Base-by-base conservation (phyloP, 2,329 filamentous ascomycete genomes). In the Graphium sp. region DNA sequence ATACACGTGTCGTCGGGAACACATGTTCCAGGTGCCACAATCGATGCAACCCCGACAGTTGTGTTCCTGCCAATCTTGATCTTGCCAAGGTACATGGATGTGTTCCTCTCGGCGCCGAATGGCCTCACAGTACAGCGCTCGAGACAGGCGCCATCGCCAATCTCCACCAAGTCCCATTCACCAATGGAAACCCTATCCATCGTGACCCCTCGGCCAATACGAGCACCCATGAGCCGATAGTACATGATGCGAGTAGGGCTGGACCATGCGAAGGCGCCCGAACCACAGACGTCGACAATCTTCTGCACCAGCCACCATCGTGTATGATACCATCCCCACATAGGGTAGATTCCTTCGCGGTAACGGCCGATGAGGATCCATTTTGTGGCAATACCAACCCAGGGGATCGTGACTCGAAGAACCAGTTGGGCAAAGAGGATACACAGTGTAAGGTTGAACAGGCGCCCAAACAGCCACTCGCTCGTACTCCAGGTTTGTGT, bases 281-380 rank as follows among this genome's bases (percentile, higher is more conserved):
- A 53, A 11, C 63, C 65, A 32, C 52, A 54, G 9, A 67, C 45
- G 20, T 53, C 50, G 4, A 62, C 47, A 13, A 57, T 55, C 45
- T 70, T 70, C 39, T 70, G 57, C 2, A 58, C 56, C 31, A 70
- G 37, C 66, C 66, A 71, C 66, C 66, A 71, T 7, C 62, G 52
- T 0, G 61, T 68, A 40, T 70, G 65, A 38, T 69, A 70, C 2
- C 41, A 35, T 2, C 62, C 63, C 66, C 66, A 71, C 65, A 71
- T 71, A 2, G 66, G 64, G 37, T 62, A 68, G 3, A 66, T 41
- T 1, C 66, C 66, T 39, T 63, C 54, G 20, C 47, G 50, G 39
- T 66, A 60, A 2, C 55, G 53, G 8, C 66, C 66, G 23, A 70
- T 60, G 29, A 70, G 48, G 5, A 60, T 24, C 66, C 65, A 70